These are phyloP conservation scores for Tuber indicum DNA, from an alignment of 495 filamentous ascomycete genomes.

Conservation along the genomic window DNA sequence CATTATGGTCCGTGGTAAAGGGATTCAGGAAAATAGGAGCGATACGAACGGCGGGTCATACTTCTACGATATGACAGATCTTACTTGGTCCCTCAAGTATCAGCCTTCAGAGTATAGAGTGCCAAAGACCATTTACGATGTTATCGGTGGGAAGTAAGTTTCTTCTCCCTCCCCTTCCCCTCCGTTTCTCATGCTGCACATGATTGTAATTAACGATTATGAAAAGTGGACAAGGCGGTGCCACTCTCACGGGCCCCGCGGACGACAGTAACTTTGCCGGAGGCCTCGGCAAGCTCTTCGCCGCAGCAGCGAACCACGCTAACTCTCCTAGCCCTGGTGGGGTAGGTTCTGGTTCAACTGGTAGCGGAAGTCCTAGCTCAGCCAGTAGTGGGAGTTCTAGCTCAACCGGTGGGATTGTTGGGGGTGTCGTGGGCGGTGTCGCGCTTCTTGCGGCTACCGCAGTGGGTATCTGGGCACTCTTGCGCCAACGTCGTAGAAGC, in stretches of 20 bases:
- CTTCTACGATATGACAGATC: neutral
- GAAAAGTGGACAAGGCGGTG: slow-evolving; percentile 15
- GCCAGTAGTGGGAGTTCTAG: slow-evolving; percentile 7
- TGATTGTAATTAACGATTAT: slow-evolving; percentile 4
- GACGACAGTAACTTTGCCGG: slow-evolving; percentile 9
- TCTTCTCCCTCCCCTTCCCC: neutral
- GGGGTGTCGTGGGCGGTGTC: slow-evolving; percentile 36
- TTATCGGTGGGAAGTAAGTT: slow-evolving; percentile 28
- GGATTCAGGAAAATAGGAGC: neutral
- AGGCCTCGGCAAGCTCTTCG: slow-evolving; percentile 12
- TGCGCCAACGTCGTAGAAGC: slow-evolving; percentile 10
- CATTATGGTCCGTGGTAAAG: neutral
- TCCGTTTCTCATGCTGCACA: neutral
- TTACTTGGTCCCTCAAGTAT: neutral
- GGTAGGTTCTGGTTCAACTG: slow-evolving; percentile 16
- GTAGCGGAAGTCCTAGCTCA: neutral
- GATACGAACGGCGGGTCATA: neutral
- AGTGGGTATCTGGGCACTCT: slow-evolving; percentile 9
- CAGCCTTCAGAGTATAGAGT: slow-evolving; percentile 14
- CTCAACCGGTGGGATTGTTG: slow-evolving; percentile 29
- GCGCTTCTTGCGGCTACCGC: slow-evolving; percentile 16
- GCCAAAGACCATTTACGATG: neutral
- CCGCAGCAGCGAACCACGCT: neutral
- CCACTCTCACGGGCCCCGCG: neutral
- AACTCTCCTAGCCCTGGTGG: neutral